Evolutionary conservation across 83 land plant species (phyloP).

Genomic region (Picea mariana): DNA sequence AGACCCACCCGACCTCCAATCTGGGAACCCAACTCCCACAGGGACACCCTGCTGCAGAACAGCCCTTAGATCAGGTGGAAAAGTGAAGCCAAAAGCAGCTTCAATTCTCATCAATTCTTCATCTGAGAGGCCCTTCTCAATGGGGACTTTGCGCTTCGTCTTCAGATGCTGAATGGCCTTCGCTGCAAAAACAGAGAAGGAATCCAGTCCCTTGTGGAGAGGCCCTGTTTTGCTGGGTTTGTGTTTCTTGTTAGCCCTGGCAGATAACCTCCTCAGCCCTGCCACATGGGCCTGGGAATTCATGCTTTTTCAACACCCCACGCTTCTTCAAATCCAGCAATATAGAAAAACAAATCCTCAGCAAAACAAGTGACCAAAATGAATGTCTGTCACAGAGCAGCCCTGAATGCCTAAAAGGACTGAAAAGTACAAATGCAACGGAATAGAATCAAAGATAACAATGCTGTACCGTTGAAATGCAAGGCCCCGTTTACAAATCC

Average conservation of each 20-base stretch:
- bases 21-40: slow-evolving; percentile 60
- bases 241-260: slow-evolving; percentile 46
- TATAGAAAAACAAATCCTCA: too few relatives aligned
- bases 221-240: too few relatives aligned
- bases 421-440: too few relatives aligned
- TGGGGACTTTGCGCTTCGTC: slow-evolving; percentile 30
- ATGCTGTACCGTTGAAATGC: too few relatives aligned
- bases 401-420: too few relatives aligned
- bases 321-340: too few relatives aligned
- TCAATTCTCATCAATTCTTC: slow-evolving; percentile 71
- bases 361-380: too few relatives aligned
- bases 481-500: too few relatives aligned
- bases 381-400: too few relatives aligned
- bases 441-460: too few relatives aligned
- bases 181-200: slow-evolving; percentile 59
- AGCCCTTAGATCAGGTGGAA: slow-evolving; percentile 70
- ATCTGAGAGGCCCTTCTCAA: slow-evolving; percentile 71
- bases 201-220: slow-evolving; percentile 25
- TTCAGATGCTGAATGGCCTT: slow-evolving; percentile 60
- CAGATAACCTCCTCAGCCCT: slow-evolving; percentile 65
- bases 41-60: slow-evolving; percentile 57
- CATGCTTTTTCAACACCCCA: too few relatives aligned
- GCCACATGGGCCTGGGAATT: slow-evolving; percentile 59
- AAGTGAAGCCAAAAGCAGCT: slow-evolving; percentile 59
- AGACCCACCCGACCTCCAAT: slow-evolving; percentile 62